phyloP scores from a whole-genome alignment of 2,329 filamentous ascomycete genomes.

The Trichoderma sp. region DNA sequence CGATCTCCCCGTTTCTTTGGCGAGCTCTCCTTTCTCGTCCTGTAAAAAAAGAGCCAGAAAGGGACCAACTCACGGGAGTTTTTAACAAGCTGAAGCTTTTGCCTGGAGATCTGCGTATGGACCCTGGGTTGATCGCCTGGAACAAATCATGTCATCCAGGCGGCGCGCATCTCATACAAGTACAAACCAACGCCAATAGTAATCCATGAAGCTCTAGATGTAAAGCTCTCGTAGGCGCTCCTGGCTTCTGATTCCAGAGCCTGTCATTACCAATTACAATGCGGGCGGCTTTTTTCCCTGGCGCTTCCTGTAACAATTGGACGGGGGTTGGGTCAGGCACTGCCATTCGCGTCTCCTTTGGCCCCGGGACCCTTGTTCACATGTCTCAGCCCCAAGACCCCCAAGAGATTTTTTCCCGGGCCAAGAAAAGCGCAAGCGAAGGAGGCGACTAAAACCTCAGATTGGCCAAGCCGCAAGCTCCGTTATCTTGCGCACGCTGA shows the following conservation, averaged over 20 bases:
- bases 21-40: slow-evolving; percentile 1
- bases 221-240: background rate
- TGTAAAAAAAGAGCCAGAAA: background rate
- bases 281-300: slow-evolving; percentile 1
- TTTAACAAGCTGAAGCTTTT: background rate
- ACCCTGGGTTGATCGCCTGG: background rate
- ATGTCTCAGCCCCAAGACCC: slow-evolving; percentile 8
- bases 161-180: background rate
- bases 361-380: background rate
- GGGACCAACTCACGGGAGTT: background rate
- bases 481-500: background rate
- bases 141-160: background rate
- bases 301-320: slow-evolving; percentile 15
- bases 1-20: background rate
- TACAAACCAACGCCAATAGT: background rate
- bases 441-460: background rate
- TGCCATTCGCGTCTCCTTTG: slow-evolving; percentile 7
- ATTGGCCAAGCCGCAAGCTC: background rate
- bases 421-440: background rate
- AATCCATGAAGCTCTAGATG: background rate
- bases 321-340: background rate
- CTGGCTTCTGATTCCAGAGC: background rate
- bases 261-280: slow-evolving; percentile 7
- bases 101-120: slow-evolving; percentile 7
- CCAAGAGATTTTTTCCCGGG: background rate